These are phyloP conservation scores for Tetrapisispora nanseiensis DNA, from an alignment of 805 yeast genomes.

Conservation along the genomic window DNA sequence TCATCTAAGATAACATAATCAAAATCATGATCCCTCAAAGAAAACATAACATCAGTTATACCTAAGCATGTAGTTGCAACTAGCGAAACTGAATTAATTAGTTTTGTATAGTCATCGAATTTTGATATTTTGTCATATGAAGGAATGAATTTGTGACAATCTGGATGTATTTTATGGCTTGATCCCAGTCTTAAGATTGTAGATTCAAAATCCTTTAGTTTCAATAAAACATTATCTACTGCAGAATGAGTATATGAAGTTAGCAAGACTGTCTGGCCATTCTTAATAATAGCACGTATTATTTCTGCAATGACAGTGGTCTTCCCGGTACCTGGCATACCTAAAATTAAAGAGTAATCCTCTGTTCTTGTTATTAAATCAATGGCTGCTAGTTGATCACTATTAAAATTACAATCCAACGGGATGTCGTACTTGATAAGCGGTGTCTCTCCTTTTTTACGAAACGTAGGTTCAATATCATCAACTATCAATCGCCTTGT, in stretches of 20 bases:
- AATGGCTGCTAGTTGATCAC: slow-evolving; percentile 65
- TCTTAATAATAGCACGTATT: slow-evolving; percentile 45
- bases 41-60: slow-evolving; percentile 29
- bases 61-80: slow-evolving; percentile 89
- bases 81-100: slow-evolving; percentile 50
- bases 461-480: slow-evolving; percentile 23
- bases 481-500: slow-evolving; percentile 31
- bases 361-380: slow-evolving; percentile 50
- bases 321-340: slow-evolving; percentile 98
- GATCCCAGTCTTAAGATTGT: slow-evolving; percentile 63
- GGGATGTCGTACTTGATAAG: slow-evolving; percentile 16
- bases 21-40: slow-evolving; percentile 40
- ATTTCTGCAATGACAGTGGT: slow-evolving; percentile 81
- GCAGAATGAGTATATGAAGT: slow-evolving; percentile 93
- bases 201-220: slow-evolving; percentile 40
- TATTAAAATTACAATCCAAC: slow-evolving; percentile 37
- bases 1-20: slow-evolving; percentile 95
- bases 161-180: slow-evolving; percentile 49
- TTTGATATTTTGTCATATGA: slow-evolving; percentile 32
- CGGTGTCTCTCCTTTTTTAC: slow-evolving; percentile 4
- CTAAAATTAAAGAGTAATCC: slow-evolving; percentile 75
- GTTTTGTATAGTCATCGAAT: slow-evolving; percentile 37
- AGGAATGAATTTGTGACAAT: slow-evolving; percentile 45
- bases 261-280: slow-evolving; percentile 59
- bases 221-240: slow-evolving; percentile 81